phyloP scores from a whole-genome alignment of 345 rosid genomes.

The Eucalyptus pauciflora region DNA sequence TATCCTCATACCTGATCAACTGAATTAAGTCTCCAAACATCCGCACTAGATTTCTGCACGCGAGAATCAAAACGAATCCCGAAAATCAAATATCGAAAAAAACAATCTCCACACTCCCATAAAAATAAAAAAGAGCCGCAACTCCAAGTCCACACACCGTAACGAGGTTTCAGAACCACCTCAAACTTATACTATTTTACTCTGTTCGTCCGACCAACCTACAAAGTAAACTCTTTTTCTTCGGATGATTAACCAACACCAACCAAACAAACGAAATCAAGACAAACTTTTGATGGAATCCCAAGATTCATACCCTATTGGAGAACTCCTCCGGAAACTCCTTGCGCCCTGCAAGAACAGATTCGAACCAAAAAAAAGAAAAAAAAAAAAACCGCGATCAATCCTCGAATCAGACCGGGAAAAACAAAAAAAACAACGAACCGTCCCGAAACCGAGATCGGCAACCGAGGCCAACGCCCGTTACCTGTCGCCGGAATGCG shows the following conservation, averaged over 20 bases:
- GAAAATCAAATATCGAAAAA: not conserved
- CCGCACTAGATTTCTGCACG: slow-evolving; percentile 51
- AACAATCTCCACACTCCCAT: not conserved
- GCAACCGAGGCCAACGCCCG: not conserved
- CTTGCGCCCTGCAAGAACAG: slow-evolving; percentile 36
- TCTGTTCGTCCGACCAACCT: not conserved
- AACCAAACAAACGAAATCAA: not conserved
- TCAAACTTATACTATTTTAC: not conserved
- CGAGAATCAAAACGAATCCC: slow-evolving; percentile 1
- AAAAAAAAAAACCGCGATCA: not conserved
- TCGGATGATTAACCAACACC: not conserved
- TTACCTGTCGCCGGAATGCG: slow-evolving; percentile 43
- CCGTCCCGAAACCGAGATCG: not conserved
- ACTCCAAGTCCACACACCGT: not conserved
- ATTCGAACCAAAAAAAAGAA: not conserved
- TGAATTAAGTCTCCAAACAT: slow-evolving; percentile 34
- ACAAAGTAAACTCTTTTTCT: not conserved
- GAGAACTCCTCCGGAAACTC: slow-evolving; percentile 59
- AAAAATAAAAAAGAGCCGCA: not conserved
- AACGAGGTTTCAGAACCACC: not conserved
- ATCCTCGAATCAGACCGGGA: not conserved
- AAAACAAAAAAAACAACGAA: not conserved
- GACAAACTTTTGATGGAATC: not conserved
- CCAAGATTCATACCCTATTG: slow-evolving; percentile 31
- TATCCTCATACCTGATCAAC: slow-evolving; percentile 42